Conservation (phyloP, 345 rosid genomes). For the Lumnitzera racemosa region DNA sequence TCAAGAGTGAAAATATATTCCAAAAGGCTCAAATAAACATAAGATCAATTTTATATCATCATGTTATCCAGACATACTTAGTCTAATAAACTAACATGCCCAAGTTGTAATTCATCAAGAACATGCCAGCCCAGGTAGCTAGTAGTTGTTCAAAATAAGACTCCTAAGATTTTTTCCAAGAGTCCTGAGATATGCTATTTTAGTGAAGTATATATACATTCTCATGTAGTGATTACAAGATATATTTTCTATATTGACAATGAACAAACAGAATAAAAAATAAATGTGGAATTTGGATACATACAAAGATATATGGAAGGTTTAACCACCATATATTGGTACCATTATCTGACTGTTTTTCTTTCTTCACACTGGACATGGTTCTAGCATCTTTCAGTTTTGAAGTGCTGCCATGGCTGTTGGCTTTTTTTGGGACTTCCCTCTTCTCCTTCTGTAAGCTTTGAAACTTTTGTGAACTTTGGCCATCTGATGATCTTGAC, state of each 20-base stretch:
- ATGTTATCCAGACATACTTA: too few species aligned
- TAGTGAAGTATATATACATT: too few species aligned
- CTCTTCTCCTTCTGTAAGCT: slow-evolving; percentile 11
- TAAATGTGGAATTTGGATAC: slow-evolving; percentile 11
- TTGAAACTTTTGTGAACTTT: slow-evolving; percentile 8
- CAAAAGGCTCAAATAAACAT: too few species aligned
- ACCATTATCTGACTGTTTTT: slow-evolving; percentile 17
- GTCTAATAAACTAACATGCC: too few species aligned
- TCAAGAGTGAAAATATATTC: too few species aligned
- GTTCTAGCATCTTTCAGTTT: slow-evolving; percentile 15
- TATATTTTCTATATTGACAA: neutral
- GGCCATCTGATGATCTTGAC: slow-evolving; percentile 13
- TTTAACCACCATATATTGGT: slow-evolving; percentile 62
- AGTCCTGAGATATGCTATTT: too few species aligned
- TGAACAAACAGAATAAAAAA: neutral
- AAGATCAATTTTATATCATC: too few species aligned
- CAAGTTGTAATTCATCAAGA: too few species aligned
- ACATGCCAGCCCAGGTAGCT: too few species aligned
- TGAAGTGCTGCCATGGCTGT: slow-evolving; percentile 5
- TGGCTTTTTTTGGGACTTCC: slow-evolving; percentile 11
- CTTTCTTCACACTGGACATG: slow-evolving; percentile 13
- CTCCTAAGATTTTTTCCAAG: too few species aligned
- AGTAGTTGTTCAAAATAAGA: too few species aligned
- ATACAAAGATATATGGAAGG: slow-evolving; percentile 64
- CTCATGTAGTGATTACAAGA: too few species aligned